phyloP scores from a whole-genome alignment of 106 monocot genomes.

The Platanthera guangdongensis region DNA sequence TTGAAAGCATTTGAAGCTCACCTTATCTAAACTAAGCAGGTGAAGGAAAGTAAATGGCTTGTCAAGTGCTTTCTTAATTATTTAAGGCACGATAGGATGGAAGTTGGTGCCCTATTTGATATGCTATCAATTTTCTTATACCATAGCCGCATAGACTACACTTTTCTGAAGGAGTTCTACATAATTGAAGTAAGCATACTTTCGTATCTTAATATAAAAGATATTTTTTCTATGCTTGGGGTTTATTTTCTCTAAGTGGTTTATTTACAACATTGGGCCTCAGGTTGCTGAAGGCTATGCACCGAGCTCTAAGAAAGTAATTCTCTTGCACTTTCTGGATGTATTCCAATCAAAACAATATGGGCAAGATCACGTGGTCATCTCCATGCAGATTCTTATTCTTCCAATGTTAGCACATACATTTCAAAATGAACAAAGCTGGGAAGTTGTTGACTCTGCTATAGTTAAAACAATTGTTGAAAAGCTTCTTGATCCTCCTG shows the following conservation, averaged over 20 bases:
- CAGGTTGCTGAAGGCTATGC: slow-evolving; percentile 98
- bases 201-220: not conserved
- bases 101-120: slow-evolving; percentile 92
- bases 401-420: slow-evolving; percentile 93
- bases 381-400: slow-evolving; percentile 94
- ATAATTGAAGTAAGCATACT: slow-evolving; percentile 65
- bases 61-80: slow-evolving; percentile 98
- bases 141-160: slow-evolving; percentile 91
- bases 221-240: not conserved
- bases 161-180: slow-evolving; percentile 90
- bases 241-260: not conserved
- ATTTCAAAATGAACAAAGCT: slow-evolving; percentile 89
- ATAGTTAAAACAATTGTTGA: slow-evolving; percentile 96
- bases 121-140: slow-evolving; percentile 91
- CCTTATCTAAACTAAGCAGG: slow-evolving; percentile 36
- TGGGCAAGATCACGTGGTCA: slow-evolving; percentile 91
- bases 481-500: slow-evolving; percentile 97
- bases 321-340: slow-evolving; percentile 78
- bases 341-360: slow-evolving; percentile 84
- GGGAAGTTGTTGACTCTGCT: slow-evolving; percentile 87
- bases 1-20: not conserved
- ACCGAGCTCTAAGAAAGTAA: slow-evolving; percentile 81
- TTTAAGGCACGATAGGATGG: slow-evolving; percentile 71
- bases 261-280: slow-evolving; percentile 2
- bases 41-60: slow-evolving; percentile 97